Percentiles rank a stretch among this genome's conserved stretches.
Evolutionary conservation across 2,329 filamentous ascomycete species (phyloP).

Genomic region (Whalleya microplaca): DNA sequence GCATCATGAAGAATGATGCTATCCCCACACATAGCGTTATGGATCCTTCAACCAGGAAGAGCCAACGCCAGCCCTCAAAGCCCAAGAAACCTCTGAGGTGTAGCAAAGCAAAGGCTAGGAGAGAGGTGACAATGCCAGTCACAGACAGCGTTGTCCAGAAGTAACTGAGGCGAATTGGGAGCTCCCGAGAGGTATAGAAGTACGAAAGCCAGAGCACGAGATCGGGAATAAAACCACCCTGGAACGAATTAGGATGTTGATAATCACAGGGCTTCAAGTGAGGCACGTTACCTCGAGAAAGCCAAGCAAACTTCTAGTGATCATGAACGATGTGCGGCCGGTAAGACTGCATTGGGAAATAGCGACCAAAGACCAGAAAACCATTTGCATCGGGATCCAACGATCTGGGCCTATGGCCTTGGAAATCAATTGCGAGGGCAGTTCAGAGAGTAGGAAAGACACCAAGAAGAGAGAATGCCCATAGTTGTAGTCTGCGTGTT

Average conservation of each 20-base stretch:
- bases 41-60: constrained; percentile 60
- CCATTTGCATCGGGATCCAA: constrained; percentile 39
- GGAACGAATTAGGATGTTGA: constrained; percentile 6
- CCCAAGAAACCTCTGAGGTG: constrained; percentile 43
- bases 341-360: constrained; percentile 32
- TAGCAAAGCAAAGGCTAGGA: constrained; percentile 43
- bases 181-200: constrained; percentile 41
- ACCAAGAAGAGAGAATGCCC: constrained; percentile 60
- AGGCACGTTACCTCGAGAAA: constrained; percentile 29
- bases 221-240: constrained; percentile 42
- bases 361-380: constrained; percentile 37
- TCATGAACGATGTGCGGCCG: constrained; percentile 30
- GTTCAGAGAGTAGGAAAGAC: constrained; percentile 59
- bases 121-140: constrained; percentile 39
- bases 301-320: constrained; percentile 32
- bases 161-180: constrained; percentile 44
- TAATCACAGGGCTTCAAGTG: neutral
- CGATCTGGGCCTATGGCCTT: constrained; percentile 50
- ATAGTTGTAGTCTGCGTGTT: constrained; percentile 50
- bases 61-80: constrained; percentile 48
- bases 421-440: constrained; percentile 63
- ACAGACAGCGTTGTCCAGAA: constrained; percentile 44
- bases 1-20: constrained; percentile 57
- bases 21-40: constrained; percentile 56
- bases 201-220: constrained; percentile 40